Evolutionary conservation across 164 flowering plant species (phyloP).

Genomic region (Pachysandra terminalis): DNA sequence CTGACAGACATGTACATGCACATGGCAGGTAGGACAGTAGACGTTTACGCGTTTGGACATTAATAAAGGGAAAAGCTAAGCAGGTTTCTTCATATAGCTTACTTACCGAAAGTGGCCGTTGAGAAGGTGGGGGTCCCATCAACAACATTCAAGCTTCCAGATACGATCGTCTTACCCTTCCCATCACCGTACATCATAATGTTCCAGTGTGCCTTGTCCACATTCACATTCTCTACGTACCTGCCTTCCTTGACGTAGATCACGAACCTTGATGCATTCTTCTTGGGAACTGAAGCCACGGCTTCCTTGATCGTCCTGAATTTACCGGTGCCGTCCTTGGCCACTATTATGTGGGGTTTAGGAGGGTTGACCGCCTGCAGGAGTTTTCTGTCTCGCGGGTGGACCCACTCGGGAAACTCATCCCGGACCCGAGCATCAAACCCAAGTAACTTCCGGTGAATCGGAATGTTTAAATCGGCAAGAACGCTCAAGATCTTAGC

Average conservation of each 20-base stretch:
- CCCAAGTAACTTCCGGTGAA: conserved; percentile 41
- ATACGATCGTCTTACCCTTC: conserved; percentile 39
- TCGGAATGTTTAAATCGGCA: conserved; percentile 32
- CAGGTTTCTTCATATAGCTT: no score
- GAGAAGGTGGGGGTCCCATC: conserved; percentile 70
- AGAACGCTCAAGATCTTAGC: conserved; percentile 38
- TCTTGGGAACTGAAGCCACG: conserved; percentile 35
- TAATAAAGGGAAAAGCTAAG: no score
- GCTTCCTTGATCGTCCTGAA: conserved; percentile 45
- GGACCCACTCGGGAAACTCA: conserved; percentile 19
- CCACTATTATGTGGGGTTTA: conserved; percentile 42
- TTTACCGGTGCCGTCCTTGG: conserved; percentile 45
- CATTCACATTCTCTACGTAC: conserved; percentile 45
- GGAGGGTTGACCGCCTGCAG: conserved; percentile 28
- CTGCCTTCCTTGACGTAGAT: conserved; percentile 59
- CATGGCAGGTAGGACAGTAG: no score
- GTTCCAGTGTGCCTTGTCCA: conserved; percentile 56
- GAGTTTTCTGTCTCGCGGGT: conserved; percentile 40
- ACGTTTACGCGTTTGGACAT: no score
- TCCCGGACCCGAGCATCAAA: neutral
- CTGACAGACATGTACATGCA: no score
- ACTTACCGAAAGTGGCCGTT: conserved; percentile 67
- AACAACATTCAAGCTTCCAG: conserved; percentile 50
- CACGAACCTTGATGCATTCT: conserved; percentile 40
- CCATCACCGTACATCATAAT: conserved; percentile 78